phyloP scores from a whole-genome alignment of 2,329 filamentous ascomycete genomes.

The Sarocladium kiliense region DNA sequence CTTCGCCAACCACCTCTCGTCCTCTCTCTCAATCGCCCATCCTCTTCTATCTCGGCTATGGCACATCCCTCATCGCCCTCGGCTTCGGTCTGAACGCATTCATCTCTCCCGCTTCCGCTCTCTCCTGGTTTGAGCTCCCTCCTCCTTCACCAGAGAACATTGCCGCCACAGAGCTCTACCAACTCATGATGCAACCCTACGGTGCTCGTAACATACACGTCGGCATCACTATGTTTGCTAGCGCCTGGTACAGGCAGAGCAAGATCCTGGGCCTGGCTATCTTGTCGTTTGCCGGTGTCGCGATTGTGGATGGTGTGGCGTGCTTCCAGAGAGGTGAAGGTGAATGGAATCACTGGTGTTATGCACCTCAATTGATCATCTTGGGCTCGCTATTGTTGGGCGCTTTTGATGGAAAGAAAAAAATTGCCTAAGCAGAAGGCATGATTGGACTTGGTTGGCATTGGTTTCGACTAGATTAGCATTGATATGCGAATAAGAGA shows the following conservation, averaged over 20 bases:
- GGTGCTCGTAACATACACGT: background rate
- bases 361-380: background rate
- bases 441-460: too few relatives aligned
- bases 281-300: background rate
- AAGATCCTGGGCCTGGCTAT: background rate
- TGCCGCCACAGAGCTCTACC: background rate
- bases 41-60: constrained; percentile 6
- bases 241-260: background rate
- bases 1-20: background rate
- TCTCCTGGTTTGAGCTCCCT: constrained; percentile 1
- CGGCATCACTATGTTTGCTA: background rate
- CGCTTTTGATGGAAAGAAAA: background rate
- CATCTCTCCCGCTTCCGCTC: background rate
- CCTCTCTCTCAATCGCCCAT: background rate
- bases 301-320: background rate
- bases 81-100: background rate
- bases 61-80: background rate
- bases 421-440: too few relatives aligned
- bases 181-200: background rate
- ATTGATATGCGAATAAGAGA: too few relatives aligned
- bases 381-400: background rate
- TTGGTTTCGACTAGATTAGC: too few relatives aligned
- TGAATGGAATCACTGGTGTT: constrained; percentile 7
- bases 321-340: background rate
- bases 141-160: background rate